phyloP scores from a whole-genome alignment of 1,284 basidiomycete genomes.

The Caloboletus firmus region DNA sequence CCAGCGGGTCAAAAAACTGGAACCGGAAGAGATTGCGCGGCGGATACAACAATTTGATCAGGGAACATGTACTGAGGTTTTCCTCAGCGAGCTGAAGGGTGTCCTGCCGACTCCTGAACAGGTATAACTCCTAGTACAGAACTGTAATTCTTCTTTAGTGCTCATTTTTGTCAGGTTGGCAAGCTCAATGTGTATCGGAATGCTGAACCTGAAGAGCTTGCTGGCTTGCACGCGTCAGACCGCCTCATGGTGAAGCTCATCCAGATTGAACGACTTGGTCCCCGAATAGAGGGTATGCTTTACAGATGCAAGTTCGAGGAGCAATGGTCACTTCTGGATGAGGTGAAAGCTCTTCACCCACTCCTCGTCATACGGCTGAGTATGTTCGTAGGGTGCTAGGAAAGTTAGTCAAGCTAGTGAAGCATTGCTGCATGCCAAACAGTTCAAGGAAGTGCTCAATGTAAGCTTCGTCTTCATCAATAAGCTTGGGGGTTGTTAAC shows the following conservation, averaged over 20 bases:
- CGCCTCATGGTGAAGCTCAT: slow-evolving; percentile 96
- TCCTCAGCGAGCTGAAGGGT: slow-evolving; percentile 83
- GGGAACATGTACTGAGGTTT: slow-evolving; percentile 82
- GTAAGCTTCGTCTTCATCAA: slow-evolving; percentile 43
- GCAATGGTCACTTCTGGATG: slow-evolving; percentile 70
- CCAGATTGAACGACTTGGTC: slow-evolving; percentile 89
- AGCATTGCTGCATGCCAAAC: slow-evolving; percentile 71
- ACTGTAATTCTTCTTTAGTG: slow-evolving; percentile 11
- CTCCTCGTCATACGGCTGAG: slow-evolving; percentile 10
- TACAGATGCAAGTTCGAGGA: slow-evolving; percentile 88
- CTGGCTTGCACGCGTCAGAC: slow-evolving; percentile 89
- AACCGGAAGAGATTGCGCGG: slow-evolving; percentile 81
- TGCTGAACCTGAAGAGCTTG: slow-evolving; percentile 84
- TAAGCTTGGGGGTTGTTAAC: slow-evolving; percentile 18
- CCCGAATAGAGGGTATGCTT: slow-evolving; percentile 92
- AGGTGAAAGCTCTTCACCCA: slow-evolving; percentile 44
- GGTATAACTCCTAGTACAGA: slow-evolving; percentile 40
- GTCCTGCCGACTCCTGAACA: slow-evolving; percentile 89
- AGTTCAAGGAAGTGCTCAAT: slow-evolving; percentile 85
- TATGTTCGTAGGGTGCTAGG: slow-evolving; percentile 61
- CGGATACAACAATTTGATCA: slow-evolving; percentile 85
- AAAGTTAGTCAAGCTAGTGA: slow-evolving; percentile 81
- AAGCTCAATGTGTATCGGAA: slow-evolving; percentile 91
- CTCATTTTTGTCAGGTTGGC: slow-evolving; percentile 58
- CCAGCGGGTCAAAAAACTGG: slow-evolving; percentile 77